A percentile compares a stretch with the other conserved stretches of the same genome.
Conservation (phyloP, 2,329 filamentous ascomycete genomes). For the Nectriaceae sp. region DNA sequence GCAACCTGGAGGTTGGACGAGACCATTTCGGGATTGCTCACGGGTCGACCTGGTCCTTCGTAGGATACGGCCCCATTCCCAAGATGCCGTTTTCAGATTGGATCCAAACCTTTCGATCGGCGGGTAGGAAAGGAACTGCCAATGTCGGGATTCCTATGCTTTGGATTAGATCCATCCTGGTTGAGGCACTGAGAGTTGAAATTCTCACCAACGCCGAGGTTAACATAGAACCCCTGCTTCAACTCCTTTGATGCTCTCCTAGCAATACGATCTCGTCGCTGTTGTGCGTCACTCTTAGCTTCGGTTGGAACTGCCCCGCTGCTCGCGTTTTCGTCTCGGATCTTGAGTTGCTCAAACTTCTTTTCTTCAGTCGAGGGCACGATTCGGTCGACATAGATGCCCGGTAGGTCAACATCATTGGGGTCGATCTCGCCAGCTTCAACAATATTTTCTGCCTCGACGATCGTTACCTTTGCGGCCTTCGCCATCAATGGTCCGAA, state of each 20-base stretch:
- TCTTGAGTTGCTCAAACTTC: conserved; percentile 69
- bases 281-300: conserved; percentile 48
- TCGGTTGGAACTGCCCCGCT: conserved; percentile 38
- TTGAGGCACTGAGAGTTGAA: background rate
- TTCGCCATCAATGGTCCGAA: conserved; percentile 81
- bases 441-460: conserved; percentile 85
- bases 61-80: conserved; percentile 81
- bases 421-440: conserved; percentile 71
- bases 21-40: conserved; percentile 30
- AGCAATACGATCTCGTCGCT: conserved; percentile 71
- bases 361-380: conserved; percentile 73
- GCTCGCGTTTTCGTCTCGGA: conserved; percentile 46
- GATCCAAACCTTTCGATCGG: conserved; percentile 73
- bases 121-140: conserved; percentile 74
- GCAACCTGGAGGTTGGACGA: background rate
- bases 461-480: conserved; percentile 75
- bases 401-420: conserved; percentile 75
- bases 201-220: conserved; percentile 66
- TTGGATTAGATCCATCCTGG: background rate
- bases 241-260: conserved; percentile 78
- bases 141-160: conserved; percentile 73
- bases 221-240: conserved; percentile 78
- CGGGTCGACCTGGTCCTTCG: conserved; percentile 69
- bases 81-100: conserved; percentile 87
- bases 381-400: conserved; percentile 81